Base-by-base conservation (phyloP, 192 early-diverging fungal species). In the Coemansia sp. region DNA sequence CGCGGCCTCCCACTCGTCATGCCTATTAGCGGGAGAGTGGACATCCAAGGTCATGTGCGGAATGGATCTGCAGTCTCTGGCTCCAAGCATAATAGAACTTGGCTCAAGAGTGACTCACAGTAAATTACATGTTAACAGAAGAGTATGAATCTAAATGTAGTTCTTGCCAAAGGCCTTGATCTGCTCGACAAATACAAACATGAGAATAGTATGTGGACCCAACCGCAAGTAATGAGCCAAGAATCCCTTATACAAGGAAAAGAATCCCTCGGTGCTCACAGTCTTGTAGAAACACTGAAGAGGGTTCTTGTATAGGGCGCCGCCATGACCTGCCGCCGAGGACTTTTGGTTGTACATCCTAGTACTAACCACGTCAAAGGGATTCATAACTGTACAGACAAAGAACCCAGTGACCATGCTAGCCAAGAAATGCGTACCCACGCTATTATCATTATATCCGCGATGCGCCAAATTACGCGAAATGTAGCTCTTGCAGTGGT, bases 351-450 rank as follows among this genome's bases (percentile, higher is more conserved):
- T 96, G 85, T 95, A 97, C 94, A 97, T 97, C 55, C 97, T 88
- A 6, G 95, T 96, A 47, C 87, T 92, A 53, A 96, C 90, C 9
- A 97, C 95, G 81, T 98, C 97, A 68, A 97, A 96, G n/a, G 97
- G 95, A 65, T 98, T 97, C 95, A 98, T 98, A 50, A 89, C 92
- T 24, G 87, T 79, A 72, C 93, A 94, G 16, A 97, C 92, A 71
- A 94, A 90, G 65, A 97, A 88, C 60, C 93, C 92, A 0, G 92
- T 92, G 50, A 92, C 80, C 85, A 95, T 82, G 75, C 89, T 90
- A 3, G 93, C 89, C 41, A 89, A 68, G 43, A 91, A 88, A 69
- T 98, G 95, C 55, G 93, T 87, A 11, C 85, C 46, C 24, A 90
- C 83, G 74, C 78, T 85, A 63, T 88, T 85, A 52, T 86, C 88